Evolutionary conservation across 306 rosid genomes (phyloP).

Genomic region (Alnus rubra): DNA sequence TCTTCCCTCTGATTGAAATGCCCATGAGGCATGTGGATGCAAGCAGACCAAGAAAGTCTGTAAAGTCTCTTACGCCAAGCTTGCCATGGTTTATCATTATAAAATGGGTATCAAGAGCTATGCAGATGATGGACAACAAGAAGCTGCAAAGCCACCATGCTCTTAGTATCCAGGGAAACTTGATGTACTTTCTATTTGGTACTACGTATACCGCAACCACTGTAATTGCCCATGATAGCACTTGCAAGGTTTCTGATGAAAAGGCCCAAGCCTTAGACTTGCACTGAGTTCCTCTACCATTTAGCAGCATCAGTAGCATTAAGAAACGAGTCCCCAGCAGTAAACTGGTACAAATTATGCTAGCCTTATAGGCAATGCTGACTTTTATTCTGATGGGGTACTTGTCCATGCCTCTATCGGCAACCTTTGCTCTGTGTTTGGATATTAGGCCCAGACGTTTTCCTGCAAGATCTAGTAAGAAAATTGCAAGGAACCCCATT

Average conservation of each 20-base stretch:
- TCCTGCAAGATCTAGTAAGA: slow-evolving; percentile 36
- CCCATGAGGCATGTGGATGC: slow-evolving; percentile 55
- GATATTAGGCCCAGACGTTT: slow-evolving; percentile 22
- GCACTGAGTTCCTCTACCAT: slow-evolving; percentile 56
- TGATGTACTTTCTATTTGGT: slow-evolving; percentile 28
- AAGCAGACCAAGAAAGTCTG: slow-evolving; percentile 53
- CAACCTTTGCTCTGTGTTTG: slow-evolving; percentile 34
- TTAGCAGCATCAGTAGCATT: slow-evolving; percentile 38
- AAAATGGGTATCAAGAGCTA: slow-evolving; percentile 44
- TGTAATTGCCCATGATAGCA: slow-evolving; percentile 54
- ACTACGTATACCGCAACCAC: slow-evolving; percentile 38
- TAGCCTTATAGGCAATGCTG: slow-evolving; percentile 48
- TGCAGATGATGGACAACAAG: slow-evolving; percentile 39
- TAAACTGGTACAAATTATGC: slow-evolving; percentile 50
- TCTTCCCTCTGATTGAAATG: slow-evolving; percentile 63
- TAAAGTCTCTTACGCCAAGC: slow-evolving; percentile 49
- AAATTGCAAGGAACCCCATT: slow-evolving; percentile 42
- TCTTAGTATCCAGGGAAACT: slow-evolving; percentile 73
- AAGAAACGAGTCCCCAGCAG: slow-evolving; percentile 45
- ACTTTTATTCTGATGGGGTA: slow-evolving; percentile 26
- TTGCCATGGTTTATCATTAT: slow-evolving; percentile 29
- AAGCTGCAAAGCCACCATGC: slow-evolving; percentile 84
- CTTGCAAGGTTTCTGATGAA: slow-evolving; percentile 57
- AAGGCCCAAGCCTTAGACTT: slow-evolving; percentile 31
- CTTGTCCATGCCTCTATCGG: slow-evolving; percentile 36